Conservation (phyloP, 2,329 filamentous ascomycete species). For the Colletotrichum shisoi region DNA sequence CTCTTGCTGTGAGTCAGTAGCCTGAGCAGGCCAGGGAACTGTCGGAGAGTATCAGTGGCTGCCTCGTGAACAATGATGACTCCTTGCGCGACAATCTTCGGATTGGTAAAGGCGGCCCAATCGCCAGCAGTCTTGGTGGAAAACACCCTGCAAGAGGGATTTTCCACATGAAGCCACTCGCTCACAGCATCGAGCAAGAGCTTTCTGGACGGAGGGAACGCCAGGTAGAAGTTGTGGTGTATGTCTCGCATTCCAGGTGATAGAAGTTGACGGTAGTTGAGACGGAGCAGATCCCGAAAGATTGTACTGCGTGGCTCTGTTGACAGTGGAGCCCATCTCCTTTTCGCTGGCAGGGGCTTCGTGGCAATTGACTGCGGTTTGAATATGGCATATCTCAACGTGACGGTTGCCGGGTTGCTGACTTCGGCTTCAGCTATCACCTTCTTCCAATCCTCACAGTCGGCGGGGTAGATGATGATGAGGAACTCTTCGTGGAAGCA, state of each 20-base stretch:
- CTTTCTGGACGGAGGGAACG: constrained; percentile 55
- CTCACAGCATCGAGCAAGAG: constrained; percentile 51
- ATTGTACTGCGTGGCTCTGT: constrained; percentile 30
- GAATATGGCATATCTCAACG: constrained; percentile 53
- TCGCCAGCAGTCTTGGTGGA: constrained; percentile 53
- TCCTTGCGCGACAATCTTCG: constrained; percentile 42
- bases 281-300: constrained; percentile 45
- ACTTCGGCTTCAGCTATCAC: constrained; percentile 39
- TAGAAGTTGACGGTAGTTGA: constrained; percentile 47
- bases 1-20: constrained; percentile 46
- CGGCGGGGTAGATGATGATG: constrained; percentile 53
- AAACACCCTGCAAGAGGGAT: constrained; percentile 54
- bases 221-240: constrained; percentile 56
- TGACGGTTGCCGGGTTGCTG: constrained; percentile 24
- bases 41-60: constrained; percentile 49
- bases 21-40: constrained; percentile 50
- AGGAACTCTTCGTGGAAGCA: constrained; percentile 46
- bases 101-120: constrained; percentile 56
- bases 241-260: constrained; percentile 36
- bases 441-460: constrained; percentile 49
- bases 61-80: constrained; percentile 58
- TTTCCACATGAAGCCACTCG: constrained; percentile 55
- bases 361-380: constrained; percentile 40
- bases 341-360: constrained; percentile 18
- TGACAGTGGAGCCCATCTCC: neutral